Base-by-base conservation (phyloP, 192 early-diverging fungal genomes). In the Entophlyctis luteolus region DNA sequence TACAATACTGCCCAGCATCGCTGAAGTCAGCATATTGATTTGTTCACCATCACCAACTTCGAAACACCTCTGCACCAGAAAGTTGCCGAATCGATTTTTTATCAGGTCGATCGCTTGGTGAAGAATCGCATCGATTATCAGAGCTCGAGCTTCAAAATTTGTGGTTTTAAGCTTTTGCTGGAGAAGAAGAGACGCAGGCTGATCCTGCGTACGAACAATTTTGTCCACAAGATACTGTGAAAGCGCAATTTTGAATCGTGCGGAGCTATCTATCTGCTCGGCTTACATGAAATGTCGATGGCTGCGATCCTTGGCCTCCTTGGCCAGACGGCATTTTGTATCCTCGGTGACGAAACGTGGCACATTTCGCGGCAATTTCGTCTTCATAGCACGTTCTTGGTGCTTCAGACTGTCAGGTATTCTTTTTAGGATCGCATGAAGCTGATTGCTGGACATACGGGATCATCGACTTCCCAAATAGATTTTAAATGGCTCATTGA, bases 41-140 rank as follows among this genome's bases (percentile, higher is more conserved):
- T 88, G 86, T 3, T 80, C 62, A 32, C 78, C 73, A 1, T 81
- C 75, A 4, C 88, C 79, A 29, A 82, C 76, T 56, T 90, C 88
- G 3, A 90, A 77, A 47, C 79, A 78, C 4, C 87, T 71, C 68
- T 90, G 88, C 54, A 90, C 80, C 50, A 90, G 71, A 50, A 90
- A 90, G 72, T 90, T 90, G 33, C 88, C 88, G 52, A 90, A 90
- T 8, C 88, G 83, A 68, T 90, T 90, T 20, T 83, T 86, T 72
- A 87, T 87, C 4, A 90, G 57, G 4, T 72, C 55, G 52, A 84
- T 70, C 8, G 83, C 77, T 27, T 86, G 82, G 0, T 53, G 33
- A n/a, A 79, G 59, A 37, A 88, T 86, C 0, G 86, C 77, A 31
- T 81, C 78, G 53, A 87, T 84, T 52, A 90, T 87, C 36, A 66